Percentiles rank a stretch among this genome's conserved stretches.
phyloP scores from a whole-genome alignment of 2,329 filamentous ascomycete genomes.

The Paradendryphiella salina region DNA sequence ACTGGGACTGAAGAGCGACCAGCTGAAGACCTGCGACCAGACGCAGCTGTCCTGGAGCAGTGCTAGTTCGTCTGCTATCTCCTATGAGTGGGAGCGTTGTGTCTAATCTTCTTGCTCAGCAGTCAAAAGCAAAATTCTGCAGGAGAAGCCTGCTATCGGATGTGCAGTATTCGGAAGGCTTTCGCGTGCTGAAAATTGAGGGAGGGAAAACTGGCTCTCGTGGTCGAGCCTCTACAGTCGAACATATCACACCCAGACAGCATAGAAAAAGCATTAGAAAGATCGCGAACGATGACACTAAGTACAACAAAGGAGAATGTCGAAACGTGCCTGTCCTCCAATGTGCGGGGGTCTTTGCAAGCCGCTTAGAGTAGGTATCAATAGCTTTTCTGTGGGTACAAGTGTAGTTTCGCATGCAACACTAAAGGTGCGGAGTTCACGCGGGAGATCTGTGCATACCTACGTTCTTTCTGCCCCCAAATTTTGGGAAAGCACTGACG shows the following conservation, averaged over 20 bases:
- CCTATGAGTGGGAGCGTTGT: neutral
- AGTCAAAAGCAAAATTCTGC: neutral
- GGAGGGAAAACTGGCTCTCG: neutral
- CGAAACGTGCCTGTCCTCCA: neutral
- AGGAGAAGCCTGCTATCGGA: neutral
- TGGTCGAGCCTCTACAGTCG: neutral
- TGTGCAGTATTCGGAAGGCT: neutral
- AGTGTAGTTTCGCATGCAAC: neutral
- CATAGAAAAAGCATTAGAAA: neutral
- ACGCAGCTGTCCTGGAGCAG: neutral
- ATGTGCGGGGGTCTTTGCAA: too few relatives aligned
- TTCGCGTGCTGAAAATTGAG: neutral
- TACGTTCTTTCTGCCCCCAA: neutral
- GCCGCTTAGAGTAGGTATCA: too few relatives aligned
- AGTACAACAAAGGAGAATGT: neutral
- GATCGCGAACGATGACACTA: neutral
- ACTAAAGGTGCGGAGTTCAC: neutral
- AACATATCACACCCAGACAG: neutral
- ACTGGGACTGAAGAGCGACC: slow-evolving; percentile 52
- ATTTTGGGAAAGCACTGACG: neutral
- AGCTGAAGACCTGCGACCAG: neutral
- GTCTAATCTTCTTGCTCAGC: neutral
- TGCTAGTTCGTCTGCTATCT: neutral
- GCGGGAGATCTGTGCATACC: slow-evolving; percentile 14
- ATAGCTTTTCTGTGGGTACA: neutral